Evolutionary conservation across 176 grass and related monocot species (phyloP).

Genomic region (Carex parvula): DNA sequence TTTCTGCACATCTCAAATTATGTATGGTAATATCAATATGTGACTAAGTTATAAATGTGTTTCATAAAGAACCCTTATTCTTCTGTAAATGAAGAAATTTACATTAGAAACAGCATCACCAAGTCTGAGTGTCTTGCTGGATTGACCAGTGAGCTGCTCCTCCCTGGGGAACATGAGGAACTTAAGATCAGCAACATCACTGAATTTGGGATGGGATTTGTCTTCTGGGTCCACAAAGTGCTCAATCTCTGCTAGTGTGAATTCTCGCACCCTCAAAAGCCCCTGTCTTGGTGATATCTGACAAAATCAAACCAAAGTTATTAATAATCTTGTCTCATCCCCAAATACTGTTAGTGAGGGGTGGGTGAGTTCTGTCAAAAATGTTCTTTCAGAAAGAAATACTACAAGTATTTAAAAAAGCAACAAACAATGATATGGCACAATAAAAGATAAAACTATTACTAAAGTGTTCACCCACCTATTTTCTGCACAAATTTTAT

Average conservation of each 20-base stretch:
- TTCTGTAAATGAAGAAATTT: constrained; percentile 19
- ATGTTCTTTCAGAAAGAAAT: not conserved
- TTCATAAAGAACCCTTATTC: not conserved
- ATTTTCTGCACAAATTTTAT: not conserved
- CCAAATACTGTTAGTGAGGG: not conserved
- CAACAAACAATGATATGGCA: not conserved
- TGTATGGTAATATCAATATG: not conserved
- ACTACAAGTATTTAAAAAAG: not conserved
- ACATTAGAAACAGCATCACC: constrained; percentile 65
- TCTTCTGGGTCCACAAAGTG: constrained; percentile 97
- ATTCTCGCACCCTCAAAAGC: constrained; percentile 87
- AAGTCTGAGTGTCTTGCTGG: constrained; percentile 40
- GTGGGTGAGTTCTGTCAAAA: not conserved
- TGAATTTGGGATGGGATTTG: constrained; percentile 89
- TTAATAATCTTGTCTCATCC: constrained; percentile 17
- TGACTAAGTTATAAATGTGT: not conserved
- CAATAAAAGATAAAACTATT: not conserved
- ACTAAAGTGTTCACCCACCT: not conserved
- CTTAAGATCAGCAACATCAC: constrained; percentile 65
- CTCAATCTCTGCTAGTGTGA: constrained; percentile 91
- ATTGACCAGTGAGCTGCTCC: constrained; percentile 53
- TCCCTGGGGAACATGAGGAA: constrained; percentile 92
- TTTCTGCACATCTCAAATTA: not conserved
- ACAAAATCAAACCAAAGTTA: constrained; percentile 24
- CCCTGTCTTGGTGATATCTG: constrained; percentile 96